A percentile compares a stretch with the other conserved stretches of the same genome.
These are phyloP conservation scores for Apiotrichum gracile DNA, from an alignment of 1,284 basidiomycete genomes.

Conservation along the genomic window DNA sequence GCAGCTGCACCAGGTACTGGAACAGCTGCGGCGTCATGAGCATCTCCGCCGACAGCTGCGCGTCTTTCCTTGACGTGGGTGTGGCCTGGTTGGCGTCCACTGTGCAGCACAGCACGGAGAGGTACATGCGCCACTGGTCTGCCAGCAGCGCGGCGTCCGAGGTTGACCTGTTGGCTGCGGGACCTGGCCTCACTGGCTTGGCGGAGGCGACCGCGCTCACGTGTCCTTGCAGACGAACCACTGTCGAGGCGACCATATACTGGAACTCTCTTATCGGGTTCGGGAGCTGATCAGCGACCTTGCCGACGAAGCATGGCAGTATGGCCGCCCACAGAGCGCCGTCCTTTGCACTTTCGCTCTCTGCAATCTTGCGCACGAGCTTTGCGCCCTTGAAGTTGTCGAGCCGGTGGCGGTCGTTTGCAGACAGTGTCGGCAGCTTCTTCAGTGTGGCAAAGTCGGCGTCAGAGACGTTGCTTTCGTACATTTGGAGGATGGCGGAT, in stretches of 20 bases:
- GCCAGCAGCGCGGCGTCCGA: constrained; percentile 62
- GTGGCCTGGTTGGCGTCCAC: constrained; percentile 53
- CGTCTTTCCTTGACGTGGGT: constrained; percentile 52
- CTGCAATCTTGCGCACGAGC: constrained; percentile 39
- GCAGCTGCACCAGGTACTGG: constrained; percentile 74
- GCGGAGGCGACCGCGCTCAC: constrained; percentile 40
- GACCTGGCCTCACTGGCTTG: not conserved
- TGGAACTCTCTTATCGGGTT: constrained; percentile 44
- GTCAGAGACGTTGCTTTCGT: constrained; percentile 27
- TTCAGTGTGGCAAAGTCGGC: constrained; percentile 34
- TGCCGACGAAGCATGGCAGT: constrained; percentile 43
- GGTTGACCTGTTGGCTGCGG: constrained; percentile 9
- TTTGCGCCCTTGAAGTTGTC: constrained; percentile 26
- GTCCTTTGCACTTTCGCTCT: constrained; percentile 47
- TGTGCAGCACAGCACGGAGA: constrained; percentile 74
- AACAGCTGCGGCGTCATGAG: constrained; percentile 67
- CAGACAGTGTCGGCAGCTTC: constrained; percentile 32
- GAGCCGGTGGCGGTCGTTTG: constrained; percentile 32
- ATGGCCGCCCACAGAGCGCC: constrained; percentile 47
- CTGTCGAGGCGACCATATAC: constrained; percentile 38
- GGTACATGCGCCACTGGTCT: constrained; percentile 83
- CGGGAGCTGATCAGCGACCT: constrained; percentile 41
- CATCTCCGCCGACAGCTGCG: constrained; percentile 39
- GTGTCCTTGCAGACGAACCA: constrained; percentile 46
- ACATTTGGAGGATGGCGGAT: constrained; percentile 28